Base-by-base conservation (phyloP, 1,284 basidiomycete species). In the Microbotryum lychnidis-dioicae region DNA sequence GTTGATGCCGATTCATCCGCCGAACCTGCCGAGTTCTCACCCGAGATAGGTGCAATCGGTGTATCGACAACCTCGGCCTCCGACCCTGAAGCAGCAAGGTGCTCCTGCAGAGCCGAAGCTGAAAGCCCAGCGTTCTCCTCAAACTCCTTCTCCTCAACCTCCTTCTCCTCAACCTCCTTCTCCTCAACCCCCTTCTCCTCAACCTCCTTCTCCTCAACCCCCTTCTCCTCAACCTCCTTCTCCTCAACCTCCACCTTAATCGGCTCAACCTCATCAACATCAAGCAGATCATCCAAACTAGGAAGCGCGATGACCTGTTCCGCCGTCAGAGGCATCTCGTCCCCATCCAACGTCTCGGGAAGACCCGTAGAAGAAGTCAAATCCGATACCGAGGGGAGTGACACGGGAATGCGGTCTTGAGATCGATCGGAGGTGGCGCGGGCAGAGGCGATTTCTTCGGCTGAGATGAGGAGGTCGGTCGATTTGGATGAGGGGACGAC, bases 21-120 rank as follows among this genome's bases (percentile, higher is more conserved):
- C 37, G 16, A 16, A 42, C 14, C 2, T 42, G 37, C 37, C 37
- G 16, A 42, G 37, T 42, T 6, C 12, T 18, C 37, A 18, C 37
- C 37, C 16, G 37, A 42, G 37, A 18, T 42, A 6, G 37, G 12
- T 14, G 37, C 16, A 18, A 42, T 42, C 37, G 37, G 37, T 42
- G 37, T 58, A 50, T 20, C 58, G 60, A 3, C 46, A n/a, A 14
- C 31, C 56, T 56, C 54, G 21, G 64, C 70, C 9, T 66, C 50
- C 45, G 71, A 67, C 37, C 69, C 61, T 58, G 72, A 64, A 23
- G 14, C 21, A 21, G 20, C 12, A 21, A 23, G 48, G 4, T 50
- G 48, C 14, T 12, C 12, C 20, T 10, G 48, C 48, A 50, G 4
- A 21, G 12, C 20, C 48, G 48, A 23, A 16, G 8, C 48, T 23